A percentile compares a stretch with the other conserved stretches of the same genome.
Conservation (phyloP, 1,139 yeast genomes). For the Spencermartinsiella ligniputridi region DNA sequence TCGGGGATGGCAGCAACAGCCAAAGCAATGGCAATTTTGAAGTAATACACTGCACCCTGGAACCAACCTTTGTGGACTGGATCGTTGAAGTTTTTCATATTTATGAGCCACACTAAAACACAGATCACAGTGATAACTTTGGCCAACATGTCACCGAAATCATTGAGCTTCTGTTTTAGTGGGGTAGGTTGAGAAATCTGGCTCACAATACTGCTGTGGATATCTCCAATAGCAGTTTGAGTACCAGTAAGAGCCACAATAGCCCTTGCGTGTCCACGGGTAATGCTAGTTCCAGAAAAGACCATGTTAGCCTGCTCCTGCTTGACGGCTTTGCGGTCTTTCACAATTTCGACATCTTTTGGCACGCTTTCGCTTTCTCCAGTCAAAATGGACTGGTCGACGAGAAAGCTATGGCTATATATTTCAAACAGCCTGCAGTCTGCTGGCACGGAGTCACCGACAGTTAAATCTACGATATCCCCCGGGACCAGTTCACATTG, state of each 20-base stretch:
- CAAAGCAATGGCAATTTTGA: constrained; percentile 48
- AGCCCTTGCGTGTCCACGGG: constrained; percentile 45
- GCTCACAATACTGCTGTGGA: constrained; percentile 38
- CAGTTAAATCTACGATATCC: constrained; percentile 42
- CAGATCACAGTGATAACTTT: constrained; percentile 41
- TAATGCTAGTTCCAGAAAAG: constrained; percentile 43
- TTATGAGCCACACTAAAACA: constrained; percentile 42
- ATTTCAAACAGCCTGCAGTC: constrained; percentile 38
- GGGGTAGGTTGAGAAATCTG: constrained; percentile 33
- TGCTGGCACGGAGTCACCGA: constrained; percentile 48
- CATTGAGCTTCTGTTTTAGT: constrained; percentile 36
- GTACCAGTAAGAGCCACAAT: constrained; percentile 42
- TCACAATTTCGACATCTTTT: constrained; percentile 31
- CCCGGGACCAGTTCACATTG: constrained; percentile 48
- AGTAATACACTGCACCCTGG: constrained; percentile 45
- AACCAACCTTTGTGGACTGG: constrained; percentile 40
- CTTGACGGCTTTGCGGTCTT: constrained; percentile 36
- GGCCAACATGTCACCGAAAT: constrained; percentile 40
- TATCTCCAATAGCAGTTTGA: constrained; percentile 44
- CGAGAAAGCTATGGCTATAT: constrained; percentile 38
- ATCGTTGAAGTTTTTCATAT: constrained; percentile 40
- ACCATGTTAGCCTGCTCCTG: constrained; percentile 47
- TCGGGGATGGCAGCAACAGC: constrained; percentile 51
- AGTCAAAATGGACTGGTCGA: constrained; percentile 48
- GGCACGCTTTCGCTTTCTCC: constrained; percentile 46